These are phyloP conservation scores for Aureobasidium leucospermi DNA, from an alignment of 2,329 filamentous ascomycete genomes.

Conservation along the genomic window DNA sequence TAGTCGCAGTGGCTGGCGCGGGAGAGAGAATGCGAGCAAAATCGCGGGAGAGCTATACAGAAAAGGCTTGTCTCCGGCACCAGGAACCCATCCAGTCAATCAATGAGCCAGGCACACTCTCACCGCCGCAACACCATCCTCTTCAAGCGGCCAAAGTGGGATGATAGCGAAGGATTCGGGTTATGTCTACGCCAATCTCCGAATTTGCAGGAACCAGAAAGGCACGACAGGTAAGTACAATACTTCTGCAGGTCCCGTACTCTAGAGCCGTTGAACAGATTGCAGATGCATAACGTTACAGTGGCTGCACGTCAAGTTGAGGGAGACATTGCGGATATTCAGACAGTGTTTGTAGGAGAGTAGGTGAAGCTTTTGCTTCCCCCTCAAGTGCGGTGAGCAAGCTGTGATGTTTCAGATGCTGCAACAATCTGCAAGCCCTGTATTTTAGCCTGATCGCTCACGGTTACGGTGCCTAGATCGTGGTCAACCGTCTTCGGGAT, in stretches of 20 bases:
- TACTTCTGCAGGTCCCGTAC: constrained; percentile 5
- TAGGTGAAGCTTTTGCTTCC: background rate
- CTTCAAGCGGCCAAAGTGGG: background rate
- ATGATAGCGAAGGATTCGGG: background rate
- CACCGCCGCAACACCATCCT: background rate
- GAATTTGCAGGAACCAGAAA: background rate
- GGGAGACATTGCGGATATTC: constrained; percentile 4
- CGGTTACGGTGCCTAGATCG: background rate
- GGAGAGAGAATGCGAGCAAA: background rate
- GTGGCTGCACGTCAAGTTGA: constrained; percentile 1
- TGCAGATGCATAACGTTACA: constrained; percentile 11
- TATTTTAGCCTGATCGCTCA: background rate
- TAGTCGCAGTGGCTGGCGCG: constrained; percentile 4
- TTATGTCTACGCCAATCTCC: background rate
- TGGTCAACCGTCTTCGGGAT: background rate
- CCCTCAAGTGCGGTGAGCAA: constrained; percentile 11
- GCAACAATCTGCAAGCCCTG: constrained; percentile 1
- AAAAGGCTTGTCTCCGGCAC: constrained; percentile 7
- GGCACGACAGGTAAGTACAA: constrained; percentile 4
- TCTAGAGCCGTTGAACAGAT: background rate
- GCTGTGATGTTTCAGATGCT: constrained; percentile 8
- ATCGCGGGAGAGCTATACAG: background rate
- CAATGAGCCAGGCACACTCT: background rate
- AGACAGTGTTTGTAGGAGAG: background rate
- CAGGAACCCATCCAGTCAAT: constrained; percentile 12